phyloP scores from a whole-genome alignment of 306 rosid genomes.

The Quercus gilva region DNA sequence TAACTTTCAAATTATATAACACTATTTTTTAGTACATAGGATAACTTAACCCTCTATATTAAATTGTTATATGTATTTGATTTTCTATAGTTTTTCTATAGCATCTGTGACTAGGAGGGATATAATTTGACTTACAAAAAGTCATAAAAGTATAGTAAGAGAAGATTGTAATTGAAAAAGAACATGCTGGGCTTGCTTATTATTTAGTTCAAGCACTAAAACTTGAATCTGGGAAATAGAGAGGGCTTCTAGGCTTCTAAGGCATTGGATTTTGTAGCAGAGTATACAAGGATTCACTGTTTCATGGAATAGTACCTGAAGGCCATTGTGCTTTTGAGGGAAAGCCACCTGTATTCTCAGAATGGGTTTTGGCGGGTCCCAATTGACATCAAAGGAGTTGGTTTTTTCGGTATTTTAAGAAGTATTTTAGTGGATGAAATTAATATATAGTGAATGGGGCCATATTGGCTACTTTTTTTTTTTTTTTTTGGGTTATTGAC shows the following conservation, averaged over 20 bases:
- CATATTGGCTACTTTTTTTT: neutral
- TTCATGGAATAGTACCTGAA: too few relatives aligned
- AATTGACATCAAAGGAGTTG: neutral
- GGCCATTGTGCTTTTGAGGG: neutral
- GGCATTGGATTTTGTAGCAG: too few relatives aligned
- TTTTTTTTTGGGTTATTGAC: neutral
- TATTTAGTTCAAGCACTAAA: neutral
- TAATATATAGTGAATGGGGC: neutral
- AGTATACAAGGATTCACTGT: too few relatives aligned
- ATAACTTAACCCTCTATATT: neutral
- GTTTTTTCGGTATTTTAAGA: neutral
- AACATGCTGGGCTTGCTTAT: neutral
- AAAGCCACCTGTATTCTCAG: neutral
- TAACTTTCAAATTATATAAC: neutral
- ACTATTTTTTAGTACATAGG: neutral
- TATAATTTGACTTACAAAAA: neutral
- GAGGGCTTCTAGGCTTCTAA: too few relatives aligned
- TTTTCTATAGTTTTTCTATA: neutral
- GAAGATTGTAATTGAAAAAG: neutral
- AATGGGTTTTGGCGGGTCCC: conserved; percentile 7
- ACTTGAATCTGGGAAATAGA: too few relatives aligned
- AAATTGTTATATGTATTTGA: neutral
- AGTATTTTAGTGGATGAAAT: conserved; percentile 1
- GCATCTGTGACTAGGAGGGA: neutral
- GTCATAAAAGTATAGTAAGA: neutral